Evolutionary conservation across 176 grass and related monocot genomes (phyloP).

Genomic region (Raddia distichophylla): DNA sequence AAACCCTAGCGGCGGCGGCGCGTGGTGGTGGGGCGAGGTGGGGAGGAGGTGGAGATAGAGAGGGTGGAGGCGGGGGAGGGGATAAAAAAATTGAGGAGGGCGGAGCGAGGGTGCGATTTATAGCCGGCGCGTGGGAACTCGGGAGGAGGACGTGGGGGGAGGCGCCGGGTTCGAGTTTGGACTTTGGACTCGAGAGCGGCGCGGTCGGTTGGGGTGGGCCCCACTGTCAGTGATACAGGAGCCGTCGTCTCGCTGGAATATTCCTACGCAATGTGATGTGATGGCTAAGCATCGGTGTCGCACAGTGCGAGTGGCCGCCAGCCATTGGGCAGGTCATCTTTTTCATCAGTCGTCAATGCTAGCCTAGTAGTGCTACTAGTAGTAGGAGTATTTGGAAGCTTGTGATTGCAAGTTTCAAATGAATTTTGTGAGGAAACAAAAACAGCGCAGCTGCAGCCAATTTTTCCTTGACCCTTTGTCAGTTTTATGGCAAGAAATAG

Average conservation of each 20-base stretch:
- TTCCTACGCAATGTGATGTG: neutral
- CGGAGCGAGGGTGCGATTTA: conserved; percentile 42
- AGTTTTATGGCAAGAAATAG: too few relatives aligned
- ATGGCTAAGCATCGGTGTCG: too few relatives aligned
- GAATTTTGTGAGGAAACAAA: neutral
- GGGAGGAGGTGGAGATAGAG: neutral
- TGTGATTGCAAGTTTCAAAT: neutral
- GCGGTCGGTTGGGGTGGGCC: conserved; percentile 23
- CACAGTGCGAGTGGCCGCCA: neutral
- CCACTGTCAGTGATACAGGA: neutral
- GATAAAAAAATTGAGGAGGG: conserved; percentile 38
- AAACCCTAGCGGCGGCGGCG: conserved; percentile 70
- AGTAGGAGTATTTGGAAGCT: too few relatives aligned
- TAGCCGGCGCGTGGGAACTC: conserved; percentile 38
- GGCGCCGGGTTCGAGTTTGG: neutral
- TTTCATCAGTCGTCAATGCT: too few relatives aligned
- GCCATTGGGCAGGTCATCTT: too few relatives aligned
- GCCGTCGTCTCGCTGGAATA: neutral
- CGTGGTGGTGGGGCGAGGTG: neutral
- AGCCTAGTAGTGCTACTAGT: too few relatives aligned
- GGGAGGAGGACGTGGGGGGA: conserved; percentile 5
- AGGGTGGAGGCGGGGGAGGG: conserved; percentile 27
- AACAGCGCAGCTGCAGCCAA: neutral
- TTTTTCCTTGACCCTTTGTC: neutral
- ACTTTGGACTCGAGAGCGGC: conserved; percentile 34